Evolutionary conservation across 2,329 filamentous ascomycete species (phyloP), one percentile per base, ranked within the genome.

Genomic region (Exophiala oligosperma): DNA sequence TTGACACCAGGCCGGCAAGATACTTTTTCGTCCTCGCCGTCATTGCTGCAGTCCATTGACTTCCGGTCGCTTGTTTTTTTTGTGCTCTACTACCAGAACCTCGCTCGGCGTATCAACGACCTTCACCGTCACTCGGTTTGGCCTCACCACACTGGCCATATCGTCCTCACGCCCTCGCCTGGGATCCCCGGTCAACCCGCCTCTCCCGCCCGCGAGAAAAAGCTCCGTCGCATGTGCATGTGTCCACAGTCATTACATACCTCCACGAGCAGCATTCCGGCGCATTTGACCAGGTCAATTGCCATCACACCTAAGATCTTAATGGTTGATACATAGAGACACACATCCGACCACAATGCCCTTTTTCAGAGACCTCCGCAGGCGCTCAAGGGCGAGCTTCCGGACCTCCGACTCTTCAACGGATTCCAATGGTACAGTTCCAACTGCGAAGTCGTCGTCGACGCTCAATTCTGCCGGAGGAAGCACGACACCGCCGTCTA

Each of bases 291-390:
- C 40, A 57, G 49, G 48, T 57, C 49, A 47, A 35, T 40, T 52
- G 35, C 49, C 24, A 40, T 49, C 41, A 37, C 28, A 46, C 37
- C 48, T 29, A 35, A 24, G 48, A 49, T 44, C 41, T 29, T 57
- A 46, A 62, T 62, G 60, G 37, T 32, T 43, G 48, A 35, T 12
- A 52, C 48, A 50, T 57, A 55, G 50, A 17, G 21, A 44, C 47
- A n/a, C 37, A 44, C 32, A 49, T 29, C 46, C 40, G 17, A 28
- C 49, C 14, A 49, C 35, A 56, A 80, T 80, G 78, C 72, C 87
- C 44, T 90, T 95, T 70, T 81, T 94, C 68, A 90, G 85, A 74
- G 86, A 88, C 70, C 76, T 96, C 56, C 88, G 90, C 67, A 85
- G 90, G 67, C 87, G 88, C 67, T 94, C 90, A 56, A 87, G 81